Base-by-base conservation (phyloP, 2,329 filamentous ascomycete species). In the Colletotrichum agaves region DNA sequence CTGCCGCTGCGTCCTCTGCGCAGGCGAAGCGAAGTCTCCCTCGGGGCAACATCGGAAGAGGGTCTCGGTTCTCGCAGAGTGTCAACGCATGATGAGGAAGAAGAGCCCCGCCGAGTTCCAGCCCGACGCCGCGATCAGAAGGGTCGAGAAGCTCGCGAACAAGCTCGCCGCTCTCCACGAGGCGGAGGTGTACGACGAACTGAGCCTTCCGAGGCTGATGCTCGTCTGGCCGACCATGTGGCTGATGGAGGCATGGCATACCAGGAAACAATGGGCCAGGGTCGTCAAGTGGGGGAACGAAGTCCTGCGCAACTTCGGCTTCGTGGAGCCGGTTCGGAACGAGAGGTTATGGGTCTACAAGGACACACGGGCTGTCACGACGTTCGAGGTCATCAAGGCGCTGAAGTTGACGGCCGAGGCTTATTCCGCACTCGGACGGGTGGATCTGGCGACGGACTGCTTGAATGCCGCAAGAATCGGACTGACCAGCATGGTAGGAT, bases 1-100 rank as follows among this genome's bases (percentile, higher is more conserved):
- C 23, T 84, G 81, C 69, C 59, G 61, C 4, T 84, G 81, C 67
- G 58, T 61, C 19, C 72, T 83, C 15, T 84, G 82, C 62, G 61
- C 57, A 1, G 73, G 73, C 10, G 80, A 83, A 62, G 37, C 46
- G 3, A 21, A 60, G 15, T 73, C 73, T 2, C 53, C 72, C 0
- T 33, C 55, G 1, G 64, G 67, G 4, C 65, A 53, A 21, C 65
- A 74, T 19, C 69, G 69, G 33, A 73, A 71, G 70, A 62, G 76
- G 2, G 72, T 67, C 39, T 69, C 72, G 27, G 19, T 69, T n/a
- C 49, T 75, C 5, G 59, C 46, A 0, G 69, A 71, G 41, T 63
- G 76, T 5, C 73, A 78, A 49, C 49, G 87, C 5, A 17, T 63
- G 17, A 57, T 73, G 41, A 56, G 67, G 23, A 74, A 72, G 69